Evolutionary conservation across 768 basidiomycete species (phyloP).

Genomic region (Pleurotus ostreatus): DNA sequence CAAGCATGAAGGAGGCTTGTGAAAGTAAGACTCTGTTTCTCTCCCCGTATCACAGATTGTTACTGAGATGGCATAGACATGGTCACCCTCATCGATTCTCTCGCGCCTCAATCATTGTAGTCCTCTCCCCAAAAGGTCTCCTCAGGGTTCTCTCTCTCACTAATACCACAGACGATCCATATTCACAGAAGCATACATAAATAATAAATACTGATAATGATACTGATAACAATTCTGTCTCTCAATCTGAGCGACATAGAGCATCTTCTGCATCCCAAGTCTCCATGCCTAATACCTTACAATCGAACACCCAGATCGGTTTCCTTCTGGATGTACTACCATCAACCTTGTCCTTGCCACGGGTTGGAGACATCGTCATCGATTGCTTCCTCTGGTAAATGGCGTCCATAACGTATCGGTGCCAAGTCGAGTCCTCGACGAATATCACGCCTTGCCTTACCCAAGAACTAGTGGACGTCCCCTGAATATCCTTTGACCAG

Average conservation of each 20-base stretch:
- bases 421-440: slow-evolving; percentile 24
- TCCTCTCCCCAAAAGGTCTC: not conserved
- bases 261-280: not conserved
- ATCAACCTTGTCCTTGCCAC: not conserved
- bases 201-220: not conserved
- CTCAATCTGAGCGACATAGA: not conserved
- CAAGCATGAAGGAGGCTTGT: slow-evolving; percentile 2
- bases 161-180: too few relatives aligned
- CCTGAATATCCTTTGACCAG: slow-evolving; percentile 21
- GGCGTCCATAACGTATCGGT: slow-evolving; percentile 10
- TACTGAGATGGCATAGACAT: not conserved
- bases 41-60: not conserved
- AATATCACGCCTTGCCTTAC: slow-evolving; percentile 32
- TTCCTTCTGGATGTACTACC: slow-evolving; percentile 1
- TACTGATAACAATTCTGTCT: not conserved
- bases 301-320: slow-evolving; percentile 9
- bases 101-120: not conserved
- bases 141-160: not conserved
- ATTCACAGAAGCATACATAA: not conserved
- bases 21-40: not conserved
- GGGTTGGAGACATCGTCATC: not conserved
- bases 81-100: not conserved
- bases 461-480: slow-evolving; percentile 1
- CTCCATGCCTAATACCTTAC: slow-evolving; percentile 3
- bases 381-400: slow-evolving; percentile 6